A percentile compares a stretch with the other conserved stretches of the same genome.
These are phyloP conservation scores for Tuber indicum DNA, from an alignment of 495 filamentous ascomycete genomes.

Conservation along the genomic window DNA sequence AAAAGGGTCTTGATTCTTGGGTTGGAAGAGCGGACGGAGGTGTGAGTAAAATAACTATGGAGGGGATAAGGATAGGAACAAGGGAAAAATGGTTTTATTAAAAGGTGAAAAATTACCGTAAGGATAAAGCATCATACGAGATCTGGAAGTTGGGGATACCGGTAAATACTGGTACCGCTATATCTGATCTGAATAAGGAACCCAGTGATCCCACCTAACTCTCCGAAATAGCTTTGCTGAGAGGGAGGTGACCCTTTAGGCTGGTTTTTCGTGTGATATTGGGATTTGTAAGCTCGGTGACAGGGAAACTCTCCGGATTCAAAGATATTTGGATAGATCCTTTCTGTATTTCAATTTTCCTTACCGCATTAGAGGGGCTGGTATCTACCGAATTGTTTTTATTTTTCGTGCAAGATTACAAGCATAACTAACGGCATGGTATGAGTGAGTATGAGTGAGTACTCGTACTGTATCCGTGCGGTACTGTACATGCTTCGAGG, in stretches of 20 bases:
- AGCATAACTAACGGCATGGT: neutral
- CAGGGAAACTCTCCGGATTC: neutral
- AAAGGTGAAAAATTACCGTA: neutral
- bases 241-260: neutral
- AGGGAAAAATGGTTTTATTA: neutral
- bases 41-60: neutral
- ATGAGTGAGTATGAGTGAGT: neutral
- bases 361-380: neutral
- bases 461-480: too few species aligned
- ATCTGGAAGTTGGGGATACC: neutral
- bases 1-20: neutral
- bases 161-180: neutral
- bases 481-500: neutral
- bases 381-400: neutral
- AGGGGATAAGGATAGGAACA: neutral
- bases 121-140: neutral
- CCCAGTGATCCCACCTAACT: neutral
- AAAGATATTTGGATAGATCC: neutral
- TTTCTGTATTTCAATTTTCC: neutral
- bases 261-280: neutral
- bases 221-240: neutral
- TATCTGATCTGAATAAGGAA: neutral
- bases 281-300: neutral
- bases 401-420: neutral
- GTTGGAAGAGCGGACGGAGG: neutral